A percentile compares a stretch with the other conserved stretches of the same genome.
These are phyloP conservation scores for Tricholomella constricta DNA, from an alignment of 768 basidiomycete genomes.

Conservation along the genomic window DNA sequence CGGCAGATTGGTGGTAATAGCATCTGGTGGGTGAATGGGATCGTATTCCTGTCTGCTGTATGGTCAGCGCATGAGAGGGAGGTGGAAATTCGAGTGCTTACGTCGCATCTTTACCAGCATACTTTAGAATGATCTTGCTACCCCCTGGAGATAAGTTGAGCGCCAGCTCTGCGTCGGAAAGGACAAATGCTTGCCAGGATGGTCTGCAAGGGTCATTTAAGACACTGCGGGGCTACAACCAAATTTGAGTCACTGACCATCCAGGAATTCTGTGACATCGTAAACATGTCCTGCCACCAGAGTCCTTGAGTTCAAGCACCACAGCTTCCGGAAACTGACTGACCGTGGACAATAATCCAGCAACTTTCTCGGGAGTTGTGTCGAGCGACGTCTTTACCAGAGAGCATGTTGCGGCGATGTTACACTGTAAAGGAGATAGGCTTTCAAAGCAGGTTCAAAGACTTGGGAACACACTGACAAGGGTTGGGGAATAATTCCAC, in stretches of 20 bases:
- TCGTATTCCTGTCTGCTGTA: slow-evolving; percentile 70
- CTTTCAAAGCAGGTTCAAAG: neutral
- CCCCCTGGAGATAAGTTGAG: slow-evolving; percentile 52
- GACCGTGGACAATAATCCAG: slow-evolving; percentile 87
- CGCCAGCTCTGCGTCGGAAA: neutral
- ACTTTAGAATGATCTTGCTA: slow-evolving; percentile 81
- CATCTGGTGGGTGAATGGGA: slow-evolving; percentile 86
- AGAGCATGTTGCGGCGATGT: slow-evolving; percentile 27
- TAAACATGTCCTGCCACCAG: slow-evolving; percentile 62
- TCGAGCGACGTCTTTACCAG: slow-evolving; percentile 52
- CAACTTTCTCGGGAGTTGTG: slow-evolving; percentile 65
- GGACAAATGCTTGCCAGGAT: slow-evolving; percentile 51
- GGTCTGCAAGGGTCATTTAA: slow-evolving; percentile 40
- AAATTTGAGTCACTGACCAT: slow-evolving; percentile 43
- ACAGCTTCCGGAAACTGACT: slow-evolving; percentile 10
- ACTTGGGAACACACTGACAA: neutral
- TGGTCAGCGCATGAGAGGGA: neutral
- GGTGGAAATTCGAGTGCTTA: slow-evolving; percentile 35
- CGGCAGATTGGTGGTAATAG: slow-evolving; percentile 73
- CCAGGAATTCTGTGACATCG: slow-evolving; percentile 78
- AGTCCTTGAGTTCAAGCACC: slow-evolving; percentile 8
- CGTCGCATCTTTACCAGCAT: slow-evolving; percentile 91
- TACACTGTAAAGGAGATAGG: slow-evolving; percentile 23
- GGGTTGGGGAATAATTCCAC: neutral
- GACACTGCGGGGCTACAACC: neutral